phyloP scores from a whole-genome alignment of 2,329 filamentous ascomycete species.

The Penicillium rolfsii region DNA sequence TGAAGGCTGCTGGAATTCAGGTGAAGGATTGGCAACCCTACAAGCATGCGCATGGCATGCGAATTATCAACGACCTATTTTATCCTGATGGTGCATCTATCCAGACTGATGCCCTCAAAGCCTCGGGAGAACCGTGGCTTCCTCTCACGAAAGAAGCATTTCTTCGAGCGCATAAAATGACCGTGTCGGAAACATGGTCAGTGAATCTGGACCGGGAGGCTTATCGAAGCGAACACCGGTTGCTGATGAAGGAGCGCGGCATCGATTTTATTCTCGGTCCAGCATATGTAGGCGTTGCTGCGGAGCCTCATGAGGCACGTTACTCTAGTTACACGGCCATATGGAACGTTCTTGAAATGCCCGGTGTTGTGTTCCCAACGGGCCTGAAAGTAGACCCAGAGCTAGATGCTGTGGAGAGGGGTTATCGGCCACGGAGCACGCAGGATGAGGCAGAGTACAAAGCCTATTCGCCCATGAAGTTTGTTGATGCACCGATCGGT shows the following conservation, averaged over 20 bases:
- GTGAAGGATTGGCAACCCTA: slow-evolving; percentile 9
- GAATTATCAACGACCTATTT: slow-evolving; percentile 47
- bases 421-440: too few relatives aligned
- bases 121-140: slow-evolving; percentile 35
- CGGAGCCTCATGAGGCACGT: slow-evolving; percentile 24
- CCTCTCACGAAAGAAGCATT: slow-evolving; percentile 35
- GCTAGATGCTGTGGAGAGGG: too few relatives aligned
- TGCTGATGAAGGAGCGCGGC: too few relatives aligned
- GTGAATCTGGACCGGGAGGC: too few relatives aligned
- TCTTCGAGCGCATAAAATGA: slow-evolving; percentile 3
- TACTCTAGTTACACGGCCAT: slow-evolving; percentile 38
- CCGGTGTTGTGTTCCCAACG: slow-evolving; percentile 33
- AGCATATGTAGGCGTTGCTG: too few relatives aligned
- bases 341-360: slow-evolving; percentile 41
- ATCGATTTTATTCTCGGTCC: slow-evolving; percentile 15
- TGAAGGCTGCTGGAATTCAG: slow-evolving; percentile 36
- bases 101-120: slow-evolving; percentile 31
- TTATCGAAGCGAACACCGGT: too few relatives aligned
- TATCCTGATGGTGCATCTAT: slow-evolving; percentile 41
- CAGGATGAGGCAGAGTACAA: too few relatives aligned
- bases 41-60: slow-evolving; percentile 16
- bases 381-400: slow-evolving; percentile 16
- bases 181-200: slow-evolving; percentile 8
- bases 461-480: too few relatives aligned
- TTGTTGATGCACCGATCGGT: too few relatives aligned